phyloP scores from a whole-genome alignment of 345 rosid genomes.

The Citrus mangshanensis region DNA sequence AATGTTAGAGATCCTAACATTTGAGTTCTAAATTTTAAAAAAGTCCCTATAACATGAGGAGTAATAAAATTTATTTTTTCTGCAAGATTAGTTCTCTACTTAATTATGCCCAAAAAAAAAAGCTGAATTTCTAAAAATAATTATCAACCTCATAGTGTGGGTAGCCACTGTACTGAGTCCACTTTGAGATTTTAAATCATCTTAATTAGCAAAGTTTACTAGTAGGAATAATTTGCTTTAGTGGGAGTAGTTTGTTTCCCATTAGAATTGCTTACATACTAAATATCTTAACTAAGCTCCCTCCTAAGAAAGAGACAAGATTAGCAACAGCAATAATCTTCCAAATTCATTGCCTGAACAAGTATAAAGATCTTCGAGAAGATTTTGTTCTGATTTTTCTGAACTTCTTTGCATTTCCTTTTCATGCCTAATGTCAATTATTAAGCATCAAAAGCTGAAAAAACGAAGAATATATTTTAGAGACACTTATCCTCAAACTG shows the following conservation, averaged over 20 bases:
- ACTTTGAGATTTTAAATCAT: slow-evolving; percentile 7
- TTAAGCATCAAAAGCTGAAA: background rate
- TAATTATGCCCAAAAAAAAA: background rate
- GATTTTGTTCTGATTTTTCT: background rate
- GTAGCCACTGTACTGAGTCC: slow-evolving; percentile 1
- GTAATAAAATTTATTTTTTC: background rate
- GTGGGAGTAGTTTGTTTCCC: slow-evolving; percentile 23
- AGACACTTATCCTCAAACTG: too few relatives aligned
- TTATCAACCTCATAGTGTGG: background rate
- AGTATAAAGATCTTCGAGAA: background rate
- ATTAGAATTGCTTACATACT: background rate
- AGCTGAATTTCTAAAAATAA: background rate
- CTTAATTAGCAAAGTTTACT: background rate
- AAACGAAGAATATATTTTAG: background rate
- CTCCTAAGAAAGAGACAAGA: background rate
- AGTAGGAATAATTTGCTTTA: background rate
- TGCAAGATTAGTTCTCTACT: background rate
- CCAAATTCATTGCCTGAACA: background rate
- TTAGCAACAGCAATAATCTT: background rate
- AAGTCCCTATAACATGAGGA: too few relatives aligned
- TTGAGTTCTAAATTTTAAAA: too few relatives aligned
- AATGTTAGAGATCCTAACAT: too few relatives aligned
- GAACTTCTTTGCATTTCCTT: background rate
- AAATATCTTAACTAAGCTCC: background rate
- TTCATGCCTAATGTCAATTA: background rate